phyloP scores from a whole-genome alignment of 176 grass and related monocot genomes.

The Musa beccarii region DNA sequence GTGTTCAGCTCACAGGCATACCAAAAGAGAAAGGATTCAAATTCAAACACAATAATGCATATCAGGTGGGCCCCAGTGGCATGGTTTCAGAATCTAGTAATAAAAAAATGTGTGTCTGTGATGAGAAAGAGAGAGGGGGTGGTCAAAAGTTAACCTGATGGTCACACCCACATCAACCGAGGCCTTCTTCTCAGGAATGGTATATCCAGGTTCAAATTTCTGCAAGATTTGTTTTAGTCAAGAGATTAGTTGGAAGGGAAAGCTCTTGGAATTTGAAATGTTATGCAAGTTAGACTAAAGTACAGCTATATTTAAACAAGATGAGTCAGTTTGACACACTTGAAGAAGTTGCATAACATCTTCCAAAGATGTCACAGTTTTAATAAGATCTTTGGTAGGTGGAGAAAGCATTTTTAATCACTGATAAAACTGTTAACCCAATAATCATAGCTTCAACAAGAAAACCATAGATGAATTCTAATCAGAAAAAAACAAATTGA shows the following conservation, averaged over 20 bases:
- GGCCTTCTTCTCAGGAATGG: conserved; percentile 49
- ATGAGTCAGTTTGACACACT: not conserved
- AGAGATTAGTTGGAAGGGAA: not conserved
- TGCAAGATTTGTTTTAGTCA: conserved; percentile 26
- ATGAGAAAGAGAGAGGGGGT: not conserved
- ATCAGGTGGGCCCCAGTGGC: not conserved
- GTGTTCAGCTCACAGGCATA: not conserved
- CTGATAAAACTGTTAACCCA: not conserved
- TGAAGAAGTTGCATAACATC: not conserved
- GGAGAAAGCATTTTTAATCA: not conserved
- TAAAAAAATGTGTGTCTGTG: not conserved
- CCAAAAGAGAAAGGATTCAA: not conserved
- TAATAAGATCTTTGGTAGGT: not conserved
- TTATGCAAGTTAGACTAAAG: conserved; percentile 4
- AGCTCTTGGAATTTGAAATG: not conserved
- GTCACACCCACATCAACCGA: conserved; percentile 41
- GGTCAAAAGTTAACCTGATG: conserved; percentile 41
- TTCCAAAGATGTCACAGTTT: not conserved
- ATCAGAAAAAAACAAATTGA: too few relatives aligned
- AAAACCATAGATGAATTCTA: not conserved
- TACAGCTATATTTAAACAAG: not conserved
- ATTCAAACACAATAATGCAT: conserved; percentile 2
- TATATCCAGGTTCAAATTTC: conserved; percentile 76
- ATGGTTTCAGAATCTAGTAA: conserved; percentile 2
- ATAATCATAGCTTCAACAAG: not conserved